Conservation (phyloP, 495 filamentous ascomycete species). For the Chaetomium tenue region DNA sequence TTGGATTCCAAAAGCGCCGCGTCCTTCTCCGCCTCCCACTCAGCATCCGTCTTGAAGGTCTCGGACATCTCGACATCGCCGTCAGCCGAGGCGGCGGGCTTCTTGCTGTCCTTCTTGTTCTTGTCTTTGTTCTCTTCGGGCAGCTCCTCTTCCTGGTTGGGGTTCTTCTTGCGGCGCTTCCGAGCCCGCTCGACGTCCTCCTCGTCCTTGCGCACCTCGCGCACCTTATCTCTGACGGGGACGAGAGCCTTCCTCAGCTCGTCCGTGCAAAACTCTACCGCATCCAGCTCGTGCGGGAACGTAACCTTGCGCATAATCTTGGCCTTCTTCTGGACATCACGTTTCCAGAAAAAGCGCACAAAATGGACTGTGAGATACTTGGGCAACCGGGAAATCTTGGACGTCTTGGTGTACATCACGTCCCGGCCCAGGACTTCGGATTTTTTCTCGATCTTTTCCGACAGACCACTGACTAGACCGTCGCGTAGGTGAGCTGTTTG, state of each 20-base stretch:
- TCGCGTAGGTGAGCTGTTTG: conserved; percentile 87
- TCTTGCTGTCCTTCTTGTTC: conserved; percentile 37
- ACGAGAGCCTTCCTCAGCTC: conserved; percentile 77
- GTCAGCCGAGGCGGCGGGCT: conserved; percentile 39
- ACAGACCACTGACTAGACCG: conserved; percentile 74
- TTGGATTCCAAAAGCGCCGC: conserved; percentile 72
- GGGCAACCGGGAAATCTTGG: conserved; percentile 81
- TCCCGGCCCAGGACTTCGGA: conserved; percentile 76
- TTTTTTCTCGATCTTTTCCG: conserved; percentile 86
- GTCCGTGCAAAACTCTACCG: conserved; percentile 92
- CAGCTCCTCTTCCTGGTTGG: conserved; percentile 33
- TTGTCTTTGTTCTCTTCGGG: conserved; percentile 33
- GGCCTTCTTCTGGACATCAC: conserved; percentile 90
- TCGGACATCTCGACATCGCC: conserved; percentile 70
- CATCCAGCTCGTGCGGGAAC: conserved; percentile 89
- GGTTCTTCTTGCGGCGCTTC: conserved; percentile 80
- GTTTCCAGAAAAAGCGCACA: conserved; percentile 97
- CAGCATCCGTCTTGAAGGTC: conserved; percentile 86
- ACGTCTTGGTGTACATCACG: conserved; percentile 82
- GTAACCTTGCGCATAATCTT: conserved; percentile 99
- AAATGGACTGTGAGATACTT: conserved; percentile 97
- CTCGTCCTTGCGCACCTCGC: conserved; percentile 93
- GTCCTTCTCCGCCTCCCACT: conserved; percentile 79
- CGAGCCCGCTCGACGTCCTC: conserved; percentile 81
- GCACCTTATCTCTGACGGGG: conserved; percentile 89